Conservation (phyloP, 768 basidiomycete genomes). For the Thelephora aurantiotincta region DNA sequence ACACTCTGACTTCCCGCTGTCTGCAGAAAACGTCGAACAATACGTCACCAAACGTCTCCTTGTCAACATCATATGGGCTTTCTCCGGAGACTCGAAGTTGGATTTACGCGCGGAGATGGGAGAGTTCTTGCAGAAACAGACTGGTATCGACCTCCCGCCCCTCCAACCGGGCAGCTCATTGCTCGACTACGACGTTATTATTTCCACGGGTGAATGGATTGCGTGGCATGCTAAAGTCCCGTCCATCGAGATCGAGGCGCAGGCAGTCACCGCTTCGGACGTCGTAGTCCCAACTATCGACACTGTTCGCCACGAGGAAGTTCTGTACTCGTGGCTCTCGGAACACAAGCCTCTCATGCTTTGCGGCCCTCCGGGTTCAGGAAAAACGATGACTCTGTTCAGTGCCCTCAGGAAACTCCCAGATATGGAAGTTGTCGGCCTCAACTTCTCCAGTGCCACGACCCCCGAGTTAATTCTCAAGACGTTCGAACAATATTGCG, state of each 20-base stretch:
- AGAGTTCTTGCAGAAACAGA: slow-evolving; percentile 70
- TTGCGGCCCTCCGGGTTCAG: slow-evolving; percentile 98
- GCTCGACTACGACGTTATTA: slow-evolving; percentile 91
- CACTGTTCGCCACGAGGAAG: slow-evolving; percentile 96
- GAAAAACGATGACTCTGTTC: slow-evolving; percentile 99
- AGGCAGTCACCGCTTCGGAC: slow-evolving; percentile 90
- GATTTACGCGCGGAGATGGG: slow-evolving; percentile 84
- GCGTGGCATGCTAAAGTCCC: slow-evolving; percentile 90
- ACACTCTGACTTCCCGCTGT: slow-evolving; percentile 88
- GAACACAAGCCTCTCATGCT: slow-evolving; percentile 98
- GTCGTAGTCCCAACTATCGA: slow-evolving; percentile 98
- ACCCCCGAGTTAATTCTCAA: slow-evolving; percentile 96
- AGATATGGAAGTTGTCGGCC: slow-evolving; percentile 97
- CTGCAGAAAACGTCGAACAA: slow-evolving; percentile 73
- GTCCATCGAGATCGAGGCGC: slow-evolving; percentile 91
- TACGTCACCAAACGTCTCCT: slow-evolving; percentile 85
- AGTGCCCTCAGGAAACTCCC: slow-evolving; percentile 94
- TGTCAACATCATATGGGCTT: slow-evolving; percentile 93
- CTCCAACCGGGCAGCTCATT: slow-evolving; percentile 66
- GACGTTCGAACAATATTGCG: slow-evolving; percentile 99
- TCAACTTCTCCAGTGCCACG: slow-evolving; percentile 98
- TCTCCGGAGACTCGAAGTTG: slow-evolving; percentile 90
- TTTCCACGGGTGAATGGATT: slow-evolving; percentile 75
- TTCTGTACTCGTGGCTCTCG: slow-evolving; percentile 95
- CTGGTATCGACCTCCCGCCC: slow-evolving; percentile 80